A percentile compares a stretch with the other conserved stretches of the same genome.
Conservation (phyloP, 2,329 filamentous ascomycete genomes). For the Fusarium paranaense region DNA sequence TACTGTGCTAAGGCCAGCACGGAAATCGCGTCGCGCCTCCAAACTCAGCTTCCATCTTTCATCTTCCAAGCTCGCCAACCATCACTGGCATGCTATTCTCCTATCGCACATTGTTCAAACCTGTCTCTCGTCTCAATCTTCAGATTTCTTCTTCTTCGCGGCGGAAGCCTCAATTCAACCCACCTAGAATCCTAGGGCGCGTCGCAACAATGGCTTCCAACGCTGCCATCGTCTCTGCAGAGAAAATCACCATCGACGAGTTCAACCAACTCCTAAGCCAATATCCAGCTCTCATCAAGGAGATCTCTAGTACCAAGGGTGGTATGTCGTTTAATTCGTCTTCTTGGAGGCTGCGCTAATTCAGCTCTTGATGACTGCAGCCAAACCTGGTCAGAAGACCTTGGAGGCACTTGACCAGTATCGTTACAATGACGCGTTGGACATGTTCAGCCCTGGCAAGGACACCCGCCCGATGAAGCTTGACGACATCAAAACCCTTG, state of each 20-base stretch:
- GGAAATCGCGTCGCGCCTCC: slow-evolving; percentile 26
- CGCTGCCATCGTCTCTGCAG: slow-evolving; percentile 16
- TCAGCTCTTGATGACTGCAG: slow-evolving; percentile 42
- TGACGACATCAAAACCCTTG: slow-evolving; percentile 68
- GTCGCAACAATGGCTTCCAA: slow-evolving; percentile 30
- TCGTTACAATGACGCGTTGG: slow-evolving; percentile 67
- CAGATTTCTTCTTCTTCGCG: neutral
- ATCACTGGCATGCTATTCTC: neutral
- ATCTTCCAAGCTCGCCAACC: neutral
- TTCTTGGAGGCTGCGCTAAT: slow-evolving; percentile 8
- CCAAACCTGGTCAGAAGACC: slow-evolving; percentile 61
- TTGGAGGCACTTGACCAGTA: slow-evolving; percentile 70
- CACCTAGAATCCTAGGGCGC: neutral
- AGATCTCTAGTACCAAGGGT: slow-evolving; percentile 58
- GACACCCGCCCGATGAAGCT: slow-evolving; percentile 60
- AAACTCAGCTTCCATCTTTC: slow-evolving; percentile 15
- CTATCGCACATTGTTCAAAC: neutral
- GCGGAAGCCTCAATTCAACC: neutral
- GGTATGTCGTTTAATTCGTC: slow-evolving; percentile 48
- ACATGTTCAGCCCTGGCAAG: slow-evolving; percentile 54
- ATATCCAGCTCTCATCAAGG: slow-evolving; percentile 56
- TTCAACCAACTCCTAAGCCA: slow-evolving; percentile 52
- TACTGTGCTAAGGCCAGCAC: slow-evolving; percentile 9
- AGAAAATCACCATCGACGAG: slow-evolving; percentile 45
- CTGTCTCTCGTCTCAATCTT: neutral